Evolutionary conservation across 2,329 filamentous ascomycete species (phyloP), one percentile per base, ranked within the genome.

Genomic region (Bipolaris cookei): DNA sequence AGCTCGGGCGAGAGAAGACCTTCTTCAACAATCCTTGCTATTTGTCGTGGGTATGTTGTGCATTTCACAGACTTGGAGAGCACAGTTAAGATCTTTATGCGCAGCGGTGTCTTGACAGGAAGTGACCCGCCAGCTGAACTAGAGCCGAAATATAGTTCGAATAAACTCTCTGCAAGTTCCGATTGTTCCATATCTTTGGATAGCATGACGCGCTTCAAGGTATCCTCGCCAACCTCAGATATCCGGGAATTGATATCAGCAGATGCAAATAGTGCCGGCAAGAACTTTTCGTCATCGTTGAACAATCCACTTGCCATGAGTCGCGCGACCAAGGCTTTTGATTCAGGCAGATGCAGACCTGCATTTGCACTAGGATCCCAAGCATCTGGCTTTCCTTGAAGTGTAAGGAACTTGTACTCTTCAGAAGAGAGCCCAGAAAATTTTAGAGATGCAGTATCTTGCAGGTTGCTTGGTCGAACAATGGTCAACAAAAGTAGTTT

Each of bases 241-340:
- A 97, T 88, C 7, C 89, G 86, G 34, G 88, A 91, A 63, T 97
- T 95, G 1, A 88, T 80, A 76, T 93, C 93, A 0, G 92, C 88
- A 23, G 92, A 89, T 4, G 93, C 92, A 72, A 90, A 92, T 1
- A 98, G 78, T 0, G 92, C 90, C 0, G 94, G 90, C 11, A 97
- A 76, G 66, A 97, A 92, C 30, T 92, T 88, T 70, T 98, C 91
- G 0, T 86, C 78, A 59, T 97, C 92, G 0, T 81, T 88, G 75
- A 99, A 98, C 6, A 93, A 88, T 4, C 91, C 92, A 69, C 91
- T 97, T 2, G 90, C 87, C 18, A 99, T 79, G 52, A 98, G 87
- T 20, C 83, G 86, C 4, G 89, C 83, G 4, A 86, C 86, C 44
- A 87, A 85, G 3, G 87, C 83, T 70, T 93, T 92, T 3, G 88